Conservation (phyloP, 768 basidiomycete genomes). For the Thelephora ganbajun region DNA sequence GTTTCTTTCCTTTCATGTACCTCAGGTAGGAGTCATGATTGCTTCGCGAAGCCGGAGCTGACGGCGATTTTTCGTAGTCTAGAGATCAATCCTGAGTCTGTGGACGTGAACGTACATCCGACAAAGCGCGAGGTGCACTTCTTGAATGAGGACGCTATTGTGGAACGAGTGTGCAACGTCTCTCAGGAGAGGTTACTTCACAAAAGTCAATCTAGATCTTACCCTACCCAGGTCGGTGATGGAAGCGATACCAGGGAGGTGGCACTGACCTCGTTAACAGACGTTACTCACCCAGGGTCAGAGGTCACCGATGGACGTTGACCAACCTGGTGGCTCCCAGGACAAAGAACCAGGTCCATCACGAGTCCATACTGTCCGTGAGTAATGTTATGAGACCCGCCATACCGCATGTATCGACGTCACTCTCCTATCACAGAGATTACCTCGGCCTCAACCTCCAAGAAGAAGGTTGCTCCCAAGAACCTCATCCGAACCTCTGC, state of each 20-base stretch:
- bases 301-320: no score
- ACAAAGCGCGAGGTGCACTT: slow-evolving; percentile 97
- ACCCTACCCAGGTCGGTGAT: slow-evolving; percentile 4
- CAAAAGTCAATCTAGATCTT: slow-evolving; percentile 38
- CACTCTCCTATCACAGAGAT: no score
- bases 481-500: slow-evolving; percentile 88
- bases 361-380: no score
- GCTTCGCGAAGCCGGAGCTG: neutral
- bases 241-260: no score
- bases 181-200: slow-evolving; percentile 53
- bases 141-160: slow-evolving; percentile 78
- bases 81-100: slow-evolving; percentile 69
- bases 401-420: neutral
- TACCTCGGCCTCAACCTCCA: slow-evolving; percentile 9
- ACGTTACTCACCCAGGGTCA: no score
- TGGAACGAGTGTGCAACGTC: slow-evolving; percentile 57
- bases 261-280: no score
- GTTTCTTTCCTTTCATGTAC: slow-evolving; percentile 83
- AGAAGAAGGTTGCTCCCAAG: slow-evolving; percentile 54
- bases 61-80: slow-evolving; percentile 32
- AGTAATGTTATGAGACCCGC: neutral
- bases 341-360: no score
- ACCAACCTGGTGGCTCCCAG: no score
- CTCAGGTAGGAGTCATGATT: slow-evolving; percentile 45
- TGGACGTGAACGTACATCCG: slow-evolving; percentile 97